Evolutionary conservation across 225 moss, liverwort and hornwort species (phyloP).

Genomic region (Polytrichum formosum): DNA sequence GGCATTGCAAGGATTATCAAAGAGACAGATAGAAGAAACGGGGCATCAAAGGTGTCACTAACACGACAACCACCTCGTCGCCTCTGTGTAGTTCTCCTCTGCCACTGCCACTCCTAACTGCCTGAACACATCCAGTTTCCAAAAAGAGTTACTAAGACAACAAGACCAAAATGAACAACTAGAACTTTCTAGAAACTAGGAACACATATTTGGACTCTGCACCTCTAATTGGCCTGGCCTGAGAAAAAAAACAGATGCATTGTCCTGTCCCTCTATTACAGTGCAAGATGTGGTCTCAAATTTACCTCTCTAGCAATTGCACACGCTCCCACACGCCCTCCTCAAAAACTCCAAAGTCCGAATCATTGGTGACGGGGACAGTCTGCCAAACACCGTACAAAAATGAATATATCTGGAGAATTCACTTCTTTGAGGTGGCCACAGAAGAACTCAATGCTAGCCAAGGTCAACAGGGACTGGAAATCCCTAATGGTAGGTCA

Average conservation of each 20-base stretch:
- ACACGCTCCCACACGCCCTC: conserved; percentile 54
- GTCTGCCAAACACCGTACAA: conserved; percentile 28
- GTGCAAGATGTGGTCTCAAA: too few relatives aligned
- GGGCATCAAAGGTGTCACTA: conserved; percentile 37
- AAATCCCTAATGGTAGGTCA: too few relatives aligned
- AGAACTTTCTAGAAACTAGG: background rate
- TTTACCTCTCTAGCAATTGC: conserved; percentile 53
- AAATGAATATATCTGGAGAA: background rate
- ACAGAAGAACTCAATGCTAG: too few relatives aligned
- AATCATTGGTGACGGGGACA: conserved; percentile 36
- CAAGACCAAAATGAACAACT: background rate
- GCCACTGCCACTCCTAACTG: conserved; percentile 58
- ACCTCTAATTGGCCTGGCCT: background rate
- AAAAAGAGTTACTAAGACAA: background rate
- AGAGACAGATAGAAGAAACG: conserved; percentile 11
- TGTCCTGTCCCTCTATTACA: background rate
- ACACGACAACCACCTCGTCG: conserved; percentile 56
- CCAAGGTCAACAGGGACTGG: too few relatives aligned
- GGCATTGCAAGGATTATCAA: too few relatives aligned
- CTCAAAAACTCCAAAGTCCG: conserved; percentile 51
- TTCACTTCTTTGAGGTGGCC: too few relatives aligned
- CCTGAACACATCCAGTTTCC: conserved; percentile 28
- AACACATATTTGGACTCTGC: background rate
- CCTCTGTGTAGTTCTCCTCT: conserved; percentile 53
- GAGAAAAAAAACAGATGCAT: background rate